Evolutionary conservation across 352 stramenopile genomes (phyloP).

Genomic region (Globisporangium cederbergense): DNA sequence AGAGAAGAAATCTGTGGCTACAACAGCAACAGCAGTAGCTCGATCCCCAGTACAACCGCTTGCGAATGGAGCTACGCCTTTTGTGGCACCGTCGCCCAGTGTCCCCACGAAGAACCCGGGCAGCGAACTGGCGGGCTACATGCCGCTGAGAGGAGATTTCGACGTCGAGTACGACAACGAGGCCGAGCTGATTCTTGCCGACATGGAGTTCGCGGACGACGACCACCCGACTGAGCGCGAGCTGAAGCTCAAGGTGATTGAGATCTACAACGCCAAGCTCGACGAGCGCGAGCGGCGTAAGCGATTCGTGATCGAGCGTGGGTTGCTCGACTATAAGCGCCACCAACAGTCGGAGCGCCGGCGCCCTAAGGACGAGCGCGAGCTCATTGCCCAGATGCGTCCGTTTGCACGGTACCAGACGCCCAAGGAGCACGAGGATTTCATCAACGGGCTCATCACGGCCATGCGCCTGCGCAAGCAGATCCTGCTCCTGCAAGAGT

Average conservation of each 20-base stretch:
- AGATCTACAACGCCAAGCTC: conserved; percentile 97
- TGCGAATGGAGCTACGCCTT: conserved; percentile 17
- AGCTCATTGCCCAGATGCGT: conserved; percentile 92
- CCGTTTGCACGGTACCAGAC: conserved; percentile 95
- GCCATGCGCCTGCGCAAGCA: conserved; percentile 93
- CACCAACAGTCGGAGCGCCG: conserved; percentile 90
- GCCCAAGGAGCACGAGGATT: conserved; percentile 91
- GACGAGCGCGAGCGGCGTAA: conserved; percentile 91
- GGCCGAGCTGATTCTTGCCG: conserved; percentile 93
- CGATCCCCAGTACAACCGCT: conserved; percentile 13
- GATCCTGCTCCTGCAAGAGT: conserved; percentile 95
- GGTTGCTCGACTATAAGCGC: conserved; percentile 92
- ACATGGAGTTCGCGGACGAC: conserved; percentile 95
- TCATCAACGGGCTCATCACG: conserved; percentile 89
- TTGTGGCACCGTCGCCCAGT: conserved; percentile 3
- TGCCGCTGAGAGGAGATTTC: conserved; percentile 96
- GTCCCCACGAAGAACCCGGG: conserved; percentile 1
- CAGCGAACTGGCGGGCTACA: conserved; percentile 89
- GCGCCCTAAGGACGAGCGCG: conserved; percentile 92
- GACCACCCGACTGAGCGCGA: conserved; percentile 88
- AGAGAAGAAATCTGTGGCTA: conserved; percentile 24
- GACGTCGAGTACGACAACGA: conserved; percentile 98
- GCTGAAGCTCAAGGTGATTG: conserved; percentile 95
- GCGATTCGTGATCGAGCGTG: conserved; percentile 89
- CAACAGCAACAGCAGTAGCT: conserved; percentile 15